phyloP scores from a whole-genome alignment of 2,329 filamentous ascomycete species.

The Gnomoniopsis smithogilvyi region DNA sequence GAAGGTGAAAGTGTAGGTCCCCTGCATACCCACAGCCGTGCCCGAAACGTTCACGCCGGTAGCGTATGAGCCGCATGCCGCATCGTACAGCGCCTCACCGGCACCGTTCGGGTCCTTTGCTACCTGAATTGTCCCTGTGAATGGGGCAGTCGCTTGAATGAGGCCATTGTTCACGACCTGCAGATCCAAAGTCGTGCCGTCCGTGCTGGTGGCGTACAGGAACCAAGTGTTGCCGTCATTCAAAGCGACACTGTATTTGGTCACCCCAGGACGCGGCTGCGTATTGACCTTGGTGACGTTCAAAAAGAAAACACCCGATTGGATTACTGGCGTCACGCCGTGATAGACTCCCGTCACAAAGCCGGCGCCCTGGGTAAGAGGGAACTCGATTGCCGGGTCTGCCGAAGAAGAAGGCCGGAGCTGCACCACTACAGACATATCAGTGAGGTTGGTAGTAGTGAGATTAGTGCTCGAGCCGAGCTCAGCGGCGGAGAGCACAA shows the following conservation, averaged over 20 bases:
- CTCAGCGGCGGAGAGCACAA: constrained; percentile 77
- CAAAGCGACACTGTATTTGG: constrained; percentile 72
- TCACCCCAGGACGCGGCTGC: constrained; percentile 60
- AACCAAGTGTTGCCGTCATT: constrained; percentile 76
- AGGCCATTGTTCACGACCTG: constrained; percentile 63
- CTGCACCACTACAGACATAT: constrained; percentile 64
- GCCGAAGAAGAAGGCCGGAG: constrained; percentile 54
- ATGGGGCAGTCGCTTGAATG: constrained; percentile 63
- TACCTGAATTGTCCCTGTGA: constrained; percentile 78
- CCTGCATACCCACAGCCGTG: constrained; percentile 52
- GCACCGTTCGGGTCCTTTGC: constrained; percentile 67
- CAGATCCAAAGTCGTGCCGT: constrained; percentile 62
- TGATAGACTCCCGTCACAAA: constrained; percentile 79
- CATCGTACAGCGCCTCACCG: constrained; percentile 70
- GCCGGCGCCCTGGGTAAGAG: constrained; percentile 84
- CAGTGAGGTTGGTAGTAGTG: constrained; percentile 51
- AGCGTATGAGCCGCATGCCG: constrained; percentile 72
- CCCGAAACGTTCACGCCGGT: constrained; percentile 63
- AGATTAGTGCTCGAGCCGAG: constrained; percentile 59
- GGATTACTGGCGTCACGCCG: constrained; percentile 67
- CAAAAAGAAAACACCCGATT: constrained; percentile 72
- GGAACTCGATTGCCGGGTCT: constrained; percentile 66
- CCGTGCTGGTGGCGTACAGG: constrained; percentile 66
- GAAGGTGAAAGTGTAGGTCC: constrained; percentile 73
- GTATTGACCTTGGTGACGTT: constrained; percentile 56